Percentiles rank a stretch among this genome's conserved stretches.
phyloP scores from a whole-genome alignment of 768 basidiomycete species.

The Royoungia palumana region DNA sequence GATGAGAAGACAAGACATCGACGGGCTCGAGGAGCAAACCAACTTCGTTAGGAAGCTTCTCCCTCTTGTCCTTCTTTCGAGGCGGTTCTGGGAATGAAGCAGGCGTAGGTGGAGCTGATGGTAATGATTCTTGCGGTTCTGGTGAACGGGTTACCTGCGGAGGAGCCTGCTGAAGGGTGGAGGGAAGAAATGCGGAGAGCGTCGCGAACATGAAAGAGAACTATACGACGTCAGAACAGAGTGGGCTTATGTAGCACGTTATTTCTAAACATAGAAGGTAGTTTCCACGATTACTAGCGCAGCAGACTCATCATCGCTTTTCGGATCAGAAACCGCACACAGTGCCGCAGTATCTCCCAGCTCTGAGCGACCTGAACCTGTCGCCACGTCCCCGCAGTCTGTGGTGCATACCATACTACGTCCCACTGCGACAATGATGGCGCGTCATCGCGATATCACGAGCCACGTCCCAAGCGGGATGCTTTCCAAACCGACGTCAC shows the following conservation, averaged over 20 bases:
- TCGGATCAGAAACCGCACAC: too few species aligned
- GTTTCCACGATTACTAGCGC: constrained; percentile 9
- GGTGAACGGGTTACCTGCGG: constrained; percentile 20
- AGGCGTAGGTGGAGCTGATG: background rate
- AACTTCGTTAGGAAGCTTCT: constrained; percentile 48
- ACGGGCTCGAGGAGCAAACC: constrained; percentile 13
- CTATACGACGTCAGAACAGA: background rate
- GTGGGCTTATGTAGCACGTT: constrained; percentile 16
- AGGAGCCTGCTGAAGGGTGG: constrained; percentile 42
- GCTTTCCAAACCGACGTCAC: too few species aligned
- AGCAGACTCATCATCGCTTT: too few species aligned
- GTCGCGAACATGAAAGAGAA: constrained; percentile 47
- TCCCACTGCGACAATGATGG: too few species aligned
- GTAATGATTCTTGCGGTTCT: constrained; percentile 16
- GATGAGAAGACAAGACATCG: constrained; percentile 8
- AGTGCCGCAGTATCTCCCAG: too few species aligned
- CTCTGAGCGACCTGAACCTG: too few species aligned
- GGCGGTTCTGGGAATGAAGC: constrained; percentile 29
- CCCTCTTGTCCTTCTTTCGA: constrained; percentile 47
- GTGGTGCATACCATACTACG: too few species aligned
- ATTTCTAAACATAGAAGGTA: background rate
- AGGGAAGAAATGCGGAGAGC: constrained; percentile 48
- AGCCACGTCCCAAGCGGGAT: too few species aligned
- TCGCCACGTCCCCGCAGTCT: too few species aligned
- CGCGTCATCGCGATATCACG: too few species aligned